phyloP scores from a whole-genome alignment of 1,284 basidiomycete species.

The Ganoderma sinense region DNA sequence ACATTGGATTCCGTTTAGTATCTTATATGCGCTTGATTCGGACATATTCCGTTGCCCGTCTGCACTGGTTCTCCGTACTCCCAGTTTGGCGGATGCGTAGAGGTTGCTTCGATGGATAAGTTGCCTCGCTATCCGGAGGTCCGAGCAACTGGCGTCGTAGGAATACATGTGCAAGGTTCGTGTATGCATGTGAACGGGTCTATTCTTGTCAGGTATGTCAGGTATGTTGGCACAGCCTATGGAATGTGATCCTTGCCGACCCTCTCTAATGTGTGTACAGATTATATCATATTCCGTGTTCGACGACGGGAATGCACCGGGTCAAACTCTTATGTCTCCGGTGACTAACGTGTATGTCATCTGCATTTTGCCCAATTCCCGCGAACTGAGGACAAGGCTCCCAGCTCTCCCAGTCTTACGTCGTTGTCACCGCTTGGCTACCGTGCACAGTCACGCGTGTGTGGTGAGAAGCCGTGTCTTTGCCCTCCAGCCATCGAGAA shows the following conservation, averaged over 20 bases:
- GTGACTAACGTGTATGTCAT: neutral
- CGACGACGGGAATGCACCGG: neutral
- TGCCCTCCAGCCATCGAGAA: neutral
- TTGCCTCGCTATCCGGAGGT: neutral
- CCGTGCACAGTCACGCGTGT: neutral
- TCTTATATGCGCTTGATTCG: constrained; percentile 4
- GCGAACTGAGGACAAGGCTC: neutral
- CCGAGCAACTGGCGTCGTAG: neutral
- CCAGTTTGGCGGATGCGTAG: neutral
- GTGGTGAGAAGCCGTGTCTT: neutral
- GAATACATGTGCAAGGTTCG: neutral
- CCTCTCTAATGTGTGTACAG: neutral
- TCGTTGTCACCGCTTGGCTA: neutral
- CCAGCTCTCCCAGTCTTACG: neutral
- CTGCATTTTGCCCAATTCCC: neutral
- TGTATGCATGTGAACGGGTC: neutral
- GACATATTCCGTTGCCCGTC: neutral
- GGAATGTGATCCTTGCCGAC: neutral
- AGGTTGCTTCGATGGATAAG: neutral
- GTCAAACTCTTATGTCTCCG: neutral
- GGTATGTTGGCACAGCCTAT: neutral
- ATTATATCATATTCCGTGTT: neutral
- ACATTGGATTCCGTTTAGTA: constrained; percentile 4
- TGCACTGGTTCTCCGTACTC: neutral
- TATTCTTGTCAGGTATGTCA: neutral